Percentiles rank a stretch among this genome's conserved stretches.
Evolutionary conservation across 208 protist species (phyloP).

Genomic region (Acanthamoeba healyi): DNA sequence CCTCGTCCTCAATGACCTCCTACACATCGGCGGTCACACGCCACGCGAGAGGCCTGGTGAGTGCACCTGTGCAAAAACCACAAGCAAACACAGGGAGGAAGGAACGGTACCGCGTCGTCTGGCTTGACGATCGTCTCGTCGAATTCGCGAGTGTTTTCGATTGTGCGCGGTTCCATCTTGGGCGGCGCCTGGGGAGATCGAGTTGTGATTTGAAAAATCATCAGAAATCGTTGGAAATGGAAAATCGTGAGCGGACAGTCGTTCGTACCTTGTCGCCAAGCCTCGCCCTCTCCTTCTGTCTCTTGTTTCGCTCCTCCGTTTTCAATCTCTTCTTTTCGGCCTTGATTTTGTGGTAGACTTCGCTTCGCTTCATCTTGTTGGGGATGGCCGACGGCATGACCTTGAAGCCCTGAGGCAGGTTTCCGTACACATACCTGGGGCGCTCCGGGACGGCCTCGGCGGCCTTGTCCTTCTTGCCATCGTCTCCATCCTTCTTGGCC

Average conservation of each 20-base stretch:
- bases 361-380: conserved; percentile 71
- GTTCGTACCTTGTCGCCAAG: conserved; percentile 51
- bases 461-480: background rate
- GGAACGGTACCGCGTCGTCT: conserved; percentile 90
- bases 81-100: too few relatives aligned
- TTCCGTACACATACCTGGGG: background rate
- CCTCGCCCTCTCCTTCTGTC: conserved; percentile 44
- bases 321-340: conserved; percentile 71
- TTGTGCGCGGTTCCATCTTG: conserved; percentile 82
- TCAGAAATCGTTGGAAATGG: too few relatives aligned
- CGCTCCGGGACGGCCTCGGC: background rate
- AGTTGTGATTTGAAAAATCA: too few relatives aligned
- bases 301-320: background rate
- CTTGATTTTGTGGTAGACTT: conserved; percentile 59
- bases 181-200: conserved; percentile 64
- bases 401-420: conserved; percentile 31
- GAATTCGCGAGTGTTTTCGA: conserved; percentile 89
- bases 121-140: conserved; percentile 91
- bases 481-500: background rate
- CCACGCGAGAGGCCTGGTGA: background rate
- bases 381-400: conserved; percentile 55
- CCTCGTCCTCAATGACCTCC: conserved; percentile 87
- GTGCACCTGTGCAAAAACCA: too few relatives aligned
- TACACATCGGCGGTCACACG: too few relatives aligned
- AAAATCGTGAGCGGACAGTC: too few relatives aligned